Evolutionary conservation across 805 yeast genomes (phyloP).

Genomic region (Pichia exigua): DNA sequence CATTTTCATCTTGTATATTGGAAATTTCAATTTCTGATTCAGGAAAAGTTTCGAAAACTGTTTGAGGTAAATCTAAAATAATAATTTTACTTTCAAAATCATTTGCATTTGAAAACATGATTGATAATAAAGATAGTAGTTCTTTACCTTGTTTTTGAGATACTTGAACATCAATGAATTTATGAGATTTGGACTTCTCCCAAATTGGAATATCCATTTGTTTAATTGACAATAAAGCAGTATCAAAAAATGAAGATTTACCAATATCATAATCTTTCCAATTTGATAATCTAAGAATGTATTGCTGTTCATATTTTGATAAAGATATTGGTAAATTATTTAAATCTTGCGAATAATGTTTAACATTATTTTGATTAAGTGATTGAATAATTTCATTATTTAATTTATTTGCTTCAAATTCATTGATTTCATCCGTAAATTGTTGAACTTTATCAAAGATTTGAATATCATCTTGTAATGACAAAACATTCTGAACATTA

Average conservation of each 20-base stretch:
- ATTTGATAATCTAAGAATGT: conserved; percentile 36
- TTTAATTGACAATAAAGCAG: conserved; percentile 18
- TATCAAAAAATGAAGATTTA: conserved; percentile 8
- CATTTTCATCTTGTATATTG: neutral
- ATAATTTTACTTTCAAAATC: conserved; percentile 32
- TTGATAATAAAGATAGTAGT: conserved; percentile 13
- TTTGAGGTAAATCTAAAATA: conserved; percentile 50
- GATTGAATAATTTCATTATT: neutral
- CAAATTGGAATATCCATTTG: conserved; percentile 33
- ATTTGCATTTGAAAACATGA: conserved; percentile 3
- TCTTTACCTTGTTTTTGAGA: conserved; percentile 16
- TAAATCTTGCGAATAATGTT: conserved; percentile 1
- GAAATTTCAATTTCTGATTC: neutral
- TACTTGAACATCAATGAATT: conserved; percentile 41
- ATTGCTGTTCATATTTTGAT: conserved; percentile 21
- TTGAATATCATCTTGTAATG: neutral
- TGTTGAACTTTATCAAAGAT: neutral
- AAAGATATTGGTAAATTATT: neutral
- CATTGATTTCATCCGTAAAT: neutral
- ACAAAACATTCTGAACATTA: neutral
- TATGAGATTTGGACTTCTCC: conserved; percentile 35
- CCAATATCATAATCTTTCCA: conserved; percentile 21
- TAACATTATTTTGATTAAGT: conserved; percentile 1
- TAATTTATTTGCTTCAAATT: neutral
- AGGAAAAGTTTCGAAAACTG: conserved; percentile 50